Base-by-base conservation (phyloP, 1,284 basidiomycete species). In the Microbotryum lychnidis-dioicae region DNA sequence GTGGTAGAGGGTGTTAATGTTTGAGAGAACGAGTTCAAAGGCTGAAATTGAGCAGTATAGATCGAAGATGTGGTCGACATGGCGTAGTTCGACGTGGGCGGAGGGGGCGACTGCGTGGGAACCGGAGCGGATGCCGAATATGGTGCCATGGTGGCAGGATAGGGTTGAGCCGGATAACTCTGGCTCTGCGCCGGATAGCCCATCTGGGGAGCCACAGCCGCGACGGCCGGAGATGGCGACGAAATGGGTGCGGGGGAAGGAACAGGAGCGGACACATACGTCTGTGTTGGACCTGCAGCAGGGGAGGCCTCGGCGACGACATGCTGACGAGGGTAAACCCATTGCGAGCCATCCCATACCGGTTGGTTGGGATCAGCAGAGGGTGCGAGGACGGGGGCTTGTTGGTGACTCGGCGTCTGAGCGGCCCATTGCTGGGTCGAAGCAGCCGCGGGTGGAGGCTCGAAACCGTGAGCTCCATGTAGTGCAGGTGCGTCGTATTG, bases 301-400 rank as follows among this genome's bases (percentile, higher is more conserved):
- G 48, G 16, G 27, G 2, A 6, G 48, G 48, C 2, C 21, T 25
- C 25, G 25, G 25, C 27, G 14, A n/a, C 25, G 33, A 50, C 57
- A 2, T 44, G 29, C 18, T 60, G 64, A 16, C 52, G 42, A 16
- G 65, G 64, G 58, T 60, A 63, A 12, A 68, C 52, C 63, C 63
- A 68, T 8, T 57, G 47, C 37, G 58, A 55, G 18, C 59, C 61
- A 23, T 68, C 61, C 63, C 63, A 68, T 4, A 56, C 44, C 14
- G 66, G 66, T 29, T 68, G 63, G 23, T 50, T 50, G 12, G 50
- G 21, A 27, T 6, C 23, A 9, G 23, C 9, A 20, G 27, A 20
- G 31, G 31, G 49, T 23, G 49, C 20, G 20, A 25, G 25, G 6
- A 27, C 25, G 50, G 50, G 12, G 8, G 25, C n/a, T 42, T 47